These are phyloP conservation scores for Aspergillus sp. DNA, from an alignment of 2,329 filamentous ascomycete genomes.

Conservation along the genomic window DNA sequence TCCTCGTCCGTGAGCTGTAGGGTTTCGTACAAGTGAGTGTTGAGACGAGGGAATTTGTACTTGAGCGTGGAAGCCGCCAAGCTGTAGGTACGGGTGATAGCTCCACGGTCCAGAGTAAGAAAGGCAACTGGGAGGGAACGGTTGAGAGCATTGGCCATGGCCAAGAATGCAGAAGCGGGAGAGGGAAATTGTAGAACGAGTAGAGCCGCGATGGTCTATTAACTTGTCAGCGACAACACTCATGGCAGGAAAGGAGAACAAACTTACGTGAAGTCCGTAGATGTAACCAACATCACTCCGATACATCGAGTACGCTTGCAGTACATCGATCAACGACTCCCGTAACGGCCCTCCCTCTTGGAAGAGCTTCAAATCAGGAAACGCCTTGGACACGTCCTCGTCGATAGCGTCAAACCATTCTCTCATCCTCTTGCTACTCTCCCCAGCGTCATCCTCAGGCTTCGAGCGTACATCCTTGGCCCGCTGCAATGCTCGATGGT, in stretches of 20 bases:
- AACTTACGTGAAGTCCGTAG: slow-evolving; percentile 48
- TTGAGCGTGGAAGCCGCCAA: slow-evolving; percentile 48
- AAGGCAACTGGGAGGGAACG: slow-evolving; percentile 54
- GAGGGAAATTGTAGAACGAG: slow-evolving; percentile 50
- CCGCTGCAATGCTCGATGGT: slow-evolving; percentile 49
- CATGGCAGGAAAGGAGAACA: too few species aligned
- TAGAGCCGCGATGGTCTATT: slow-evolving; percentile 47
- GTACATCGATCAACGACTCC: slow-evolving; percentile 48
- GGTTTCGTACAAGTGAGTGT: slow-evolving; percentile 43
- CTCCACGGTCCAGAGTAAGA: slow-evolving; percentile 49
- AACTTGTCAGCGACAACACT: not conserved
- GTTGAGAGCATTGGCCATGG: slow-evolving; percentile 54
- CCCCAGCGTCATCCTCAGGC: slow-evolving; percentile 34
- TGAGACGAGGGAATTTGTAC: slow-evolving; percentile 51
- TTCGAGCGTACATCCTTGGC: slow-evolving; percentile 43
- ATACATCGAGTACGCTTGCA: slow-evolving; percentile 57
- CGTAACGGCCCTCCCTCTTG: slow-evolving; percentile 47
- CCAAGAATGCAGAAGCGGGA: slow-evolving; percentile 48
- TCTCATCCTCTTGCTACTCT: slow-evolving; percentile 37
- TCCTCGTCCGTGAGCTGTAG: slow-evolving; percentile 34
- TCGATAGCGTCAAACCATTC: slow-evolving; percentile 49
- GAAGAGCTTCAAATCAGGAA: slow-evolving; percentile 53
- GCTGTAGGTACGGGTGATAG: slow-evolving; percentile 48
- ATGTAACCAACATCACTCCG: slow-evolving; percentile 55
- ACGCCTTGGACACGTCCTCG: slow-evolving; percentile 46